These are phyloP conservation scores for Aureobasidium mangrovei DNA, from an alignment of 2,329 filamentous ascomycete species.

Conservation along the genomic window DNA sequence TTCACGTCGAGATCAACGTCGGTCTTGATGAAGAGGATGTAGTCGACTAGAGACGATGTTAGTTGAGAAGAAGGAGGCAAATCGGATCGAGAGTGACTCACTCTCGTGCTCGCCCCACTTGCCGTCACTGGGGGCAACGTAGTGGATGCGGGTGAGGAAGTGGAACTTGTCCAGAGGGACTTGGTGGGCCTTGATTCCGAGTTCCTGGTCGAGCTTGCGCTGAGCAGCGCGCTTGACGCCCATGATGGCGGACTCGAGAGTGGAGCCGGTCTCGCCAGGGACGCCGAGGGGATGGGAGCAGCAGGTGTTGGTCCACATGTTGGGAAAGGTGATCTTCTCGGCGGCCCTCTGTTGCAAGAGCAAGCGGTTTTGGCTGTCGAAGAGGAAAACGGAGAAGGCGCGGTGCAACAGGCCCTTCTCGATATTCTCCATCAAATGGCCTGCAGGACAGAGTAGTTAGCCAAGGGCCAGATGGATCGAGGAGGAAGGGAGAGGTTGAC, in stretches of 20 bases:
- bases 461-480: not conserved
- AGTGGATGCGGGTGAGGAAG: constrained; percentile 95
- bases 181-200: constrained; percentile 82
- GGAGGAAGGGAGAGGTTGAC: constrained; percentile 28
- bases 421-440: constrained; percentile 98
- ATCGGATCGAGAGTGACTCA: constrained; percentile 39
- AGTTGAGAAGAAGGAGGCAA: constrained; percentile 15
- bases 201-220: constrained; percentile 87
- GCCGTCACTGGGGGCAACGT: constrained; percentile 91
- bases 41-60: constrained; percentile 60
- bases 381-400: constrained; percentile 96
- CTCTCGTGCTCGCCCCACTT: constrained; percentile 99
- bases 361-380: constrained; percentile 85
- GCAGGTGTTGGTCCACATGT: constrained; percentile 99
- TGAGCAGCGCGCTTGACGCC: constrained; percentile 89
- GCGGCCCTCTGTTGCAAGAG: constrained; percentile 90
- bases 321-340: constrained; percentile 99
- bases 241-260: constrained; percentile 67
- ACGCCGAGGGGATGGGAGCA: constrained; percentile 94
- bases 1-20: constrained; percentile 77
- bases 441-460: constrained; percentile 37
- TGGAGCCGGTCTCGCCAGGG: constrained; percentile 79
- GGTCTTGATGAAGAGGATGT: constrained; percentile 96
- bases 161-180: constrained; percentile 86
- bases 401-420: constrained; percentile 91